Evolutionary conservation across 129 eudicot genomes (phyloP), one percentile per base, ranked within the genome.

Genomic region (Helichrysum umbraculigerum): DNA sequence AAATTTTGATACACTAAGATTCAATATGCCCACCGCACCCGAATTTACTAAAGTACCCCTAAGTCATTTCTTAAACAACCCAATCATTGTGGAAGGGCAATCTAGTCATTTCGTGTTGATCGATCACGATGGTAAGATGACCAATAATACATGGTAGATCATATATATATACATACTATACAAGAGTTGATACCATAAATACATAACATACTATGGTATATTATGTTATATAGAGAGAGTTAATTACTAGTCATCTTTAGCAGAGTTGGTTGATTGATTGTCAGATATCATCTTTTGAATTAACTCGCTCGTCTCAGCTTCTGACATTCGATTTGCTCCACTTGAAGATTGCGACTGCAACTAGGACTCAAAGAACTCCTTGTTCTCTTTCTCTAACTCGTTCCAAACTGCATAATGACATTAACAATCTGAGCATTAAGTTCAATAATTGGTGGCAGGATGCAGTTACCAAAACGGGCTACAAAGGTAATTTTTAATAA

Each of bases 371-470:
- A 91, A 91, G 87, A 91, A 91, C 72, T 88, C 97, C 71, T 85
- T 86, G 94, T 91, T 91, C 80, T 84, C 97, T 73, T 91, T 91
- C 83, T 91, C 90, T 59, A 91, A 73, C 87, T 91, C 97, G 6
- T 64, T 85, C 96, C 96, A 90, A 71, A 90, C 96, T 90, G 81
- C 84, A 83, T 59, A 30, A 63, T 25, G 17, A 51, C 19, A 14
- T 28, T 57, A 8, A 57, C 7, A 57, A 19, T 7, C 9, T 10
- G 19, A 17, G 63, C 9, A 9, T 6, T 7, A 57, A 22, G 25
- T 41, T 42, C 10, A 7, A 42, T 32, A 5, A 2, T 17, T 57
- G 52, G 5, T 44, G 52, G 44, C 58, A 51, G 19, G 58, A 20
- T 12, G 58, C 0, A 51, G 19, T 15, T 6, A 51, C 60, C 7